Conservation (phyloP, 2,329 filamentous ascomycete genomes). For the Tolypocladium amazonense region DNA sequence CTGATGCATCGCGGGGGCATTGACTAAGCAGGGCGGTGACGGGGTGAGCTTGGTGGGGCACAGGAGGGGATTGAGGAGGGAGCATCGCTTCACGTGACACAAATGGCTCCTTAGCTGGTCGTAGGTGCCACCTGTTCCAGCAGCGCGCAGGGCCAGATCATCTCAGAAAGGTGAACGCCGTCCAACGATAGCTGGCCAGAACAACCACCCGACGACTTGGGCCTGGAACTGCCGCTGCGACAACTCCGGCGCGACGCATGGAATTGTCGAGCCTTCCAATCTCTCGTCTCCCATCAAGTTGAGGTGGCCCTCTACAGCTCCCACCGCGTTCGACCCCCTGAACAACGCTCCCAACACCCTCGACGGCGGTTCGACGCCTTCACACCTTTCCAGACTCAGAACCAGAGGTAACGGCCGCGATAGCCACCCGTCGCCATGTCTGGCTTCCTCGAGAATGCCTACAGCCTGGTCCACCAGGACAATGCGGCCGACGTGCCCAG, state of each 20-base stretch:
- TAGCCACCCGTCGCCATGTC: slow-evolving; percentile 57
- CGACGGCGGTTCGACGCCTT: background rate
- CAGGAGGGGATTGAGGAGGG: background rate
- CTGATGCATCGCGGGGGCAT: background rate
- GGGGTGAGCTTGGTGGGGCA: background rate
- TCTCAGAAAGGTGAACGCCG: background rate
- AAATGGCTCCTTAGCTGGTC: background rate
- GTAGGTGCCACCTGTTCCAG: slow-evolving; percentile 5
- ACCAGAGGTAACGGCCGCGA: slow-evolving; percentile 5
- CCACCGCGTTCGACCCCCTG: background rate
- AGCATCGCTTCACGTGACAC: background rate
- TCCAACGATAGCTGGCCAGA: background rate
- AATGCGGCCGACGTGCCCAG: slow-evolving; percentile 88
- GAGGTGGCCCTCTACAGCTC: slow-evolving; percentile 11
- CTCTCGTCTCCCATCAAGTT: slow-evolving; percentile 7
- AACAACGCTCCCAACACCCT: background rate
- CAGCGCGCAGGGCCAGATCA: background rate
- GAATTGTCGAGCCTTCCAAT: slow-evolving; percentile 1
- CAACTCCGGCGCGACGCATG: slow-evolving; percentile 7
- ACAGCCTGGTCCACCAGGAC: slow-evolving; percentile 96
- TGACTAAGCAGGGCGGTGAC: background rate
- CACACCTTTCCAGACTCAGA: background rate
- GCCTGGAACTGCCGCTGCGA: background rate
- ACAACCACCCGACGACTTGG: background rate
- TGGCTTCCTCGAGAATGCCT: slow-evolving; percentile 86